Evolutionary conservation across 2,329 filamentous ascomycete genomes (phyloP), one percentile per base, ranked within the genome.

Genomic region (Venturia pyrina): DNA sequence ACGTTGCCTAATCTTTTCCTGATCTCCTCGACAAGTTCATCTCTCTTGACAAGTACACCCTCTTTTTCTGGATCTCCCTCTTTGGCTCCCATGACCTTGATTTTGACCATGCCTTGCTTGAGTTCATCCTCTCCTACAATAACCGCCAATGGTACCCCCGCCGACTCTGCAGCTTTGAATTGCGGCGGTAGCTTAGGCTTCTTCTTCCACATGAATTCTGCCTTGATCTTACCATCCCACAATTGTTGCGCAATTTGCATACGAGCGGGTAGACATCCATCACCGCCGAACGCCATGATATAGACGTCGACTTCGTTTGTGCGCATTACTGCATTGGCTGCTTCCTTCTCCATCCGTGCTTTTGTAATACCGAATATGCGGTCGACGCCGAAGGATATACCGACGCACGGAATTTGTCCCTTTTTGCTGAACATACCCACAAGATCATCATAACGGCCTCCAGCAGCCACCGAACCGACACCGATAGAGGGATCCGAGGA

Each of bases 351-450:
- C 75, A 91, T 83, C 62, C 87, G 83, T 15, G 90, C 88, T 76
- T 96, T 93, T 69, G 89, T 91, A 73, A 97, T 93, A 71, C 89
- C 91, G 79, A 96, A 96, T 73, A 98, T 97, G 71, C 93, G 88
- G 77, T 98, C 93, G 62, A 97, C 91, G 65, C 93, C 93, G 73
- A 98, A 97, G 1, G 93, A 96, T 70, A 96, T 90, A 68, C 90
- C 90, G 6, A 95, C 89, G 71, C 90, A 93, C n/a, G 91, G 93
- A 66, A 97, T 91, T 74, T 93, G 87, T 28, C 81, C 85, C 79
- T 93, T 93, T 71, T 88, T 88, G 66, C 86, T 88, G 81, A 96
- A 97, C 91, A 96, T 96, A 78, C 90, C 90, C 5, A 97, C 93
- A 4, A 97, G 84, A 74, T 95, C 89, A 77, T 97, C 93, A 76